phyloP scores from a whole-genome alignment of 169 alveolate genomes.

The Sarcocystis neurona region DNA sequence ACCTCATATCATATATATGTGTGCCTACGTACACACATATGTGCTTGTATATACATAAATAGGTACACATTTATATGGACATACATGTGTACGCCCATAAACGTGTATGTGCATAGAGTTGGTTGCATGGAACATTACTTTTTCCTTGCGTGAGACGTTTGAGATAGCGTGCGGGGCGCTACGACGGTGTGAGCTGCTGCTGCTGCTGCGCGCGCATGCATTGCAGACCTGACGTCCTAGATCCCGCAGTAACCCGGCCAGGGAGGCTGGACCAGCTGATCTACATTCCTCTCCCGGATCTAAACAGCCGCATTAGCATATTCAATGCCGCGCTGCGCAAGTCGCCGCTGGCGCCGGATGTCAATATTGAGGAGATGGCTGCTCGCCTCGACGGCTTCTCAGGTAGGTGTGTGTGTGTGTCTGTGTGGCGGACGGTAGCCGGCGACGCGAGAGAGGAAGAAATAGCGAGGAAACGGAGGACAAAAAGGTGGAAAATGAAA shows the following conservation, averaged over 20 bases:
- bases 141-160: background rate
- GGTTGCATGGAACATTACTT: background rate
- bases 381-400: conserved; percentile 89
- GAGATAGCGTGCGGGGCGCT: background rate
- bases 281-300: conserved; percentile 98
- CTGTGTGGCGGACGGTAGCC: conserved; percentile 34
- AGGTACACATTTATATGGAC: background rate
- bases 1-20: too few species aligned
- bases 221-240: conserved; percentile 96
- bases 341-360: conserved; percentile 81
- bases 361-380: conserved; percentile 90
- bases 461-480: background rate
- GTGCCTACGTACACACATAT: too few species aligned
- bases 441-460: background rate
- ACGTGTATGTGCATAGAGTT: background rate
- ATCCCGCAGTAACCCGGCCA: conserved; percentile 97
- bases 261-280: conserved; percentile 98
- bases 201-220: background rate
- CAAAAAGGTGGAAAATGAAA: background rate
- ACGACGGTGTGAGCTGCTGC: background rate
- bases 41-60: background rate
- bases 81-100: background rate
- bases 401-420: conserved; percentile 86
- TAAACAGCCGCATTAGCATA: conserved; percentile 94
- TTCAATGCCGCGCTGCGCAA: conserved; percentile 92